phyloP scores from a whole-genome alignment of 495 filamentous ascomycete genomes.

The Hypomontagnella monticulosa region DNA sequence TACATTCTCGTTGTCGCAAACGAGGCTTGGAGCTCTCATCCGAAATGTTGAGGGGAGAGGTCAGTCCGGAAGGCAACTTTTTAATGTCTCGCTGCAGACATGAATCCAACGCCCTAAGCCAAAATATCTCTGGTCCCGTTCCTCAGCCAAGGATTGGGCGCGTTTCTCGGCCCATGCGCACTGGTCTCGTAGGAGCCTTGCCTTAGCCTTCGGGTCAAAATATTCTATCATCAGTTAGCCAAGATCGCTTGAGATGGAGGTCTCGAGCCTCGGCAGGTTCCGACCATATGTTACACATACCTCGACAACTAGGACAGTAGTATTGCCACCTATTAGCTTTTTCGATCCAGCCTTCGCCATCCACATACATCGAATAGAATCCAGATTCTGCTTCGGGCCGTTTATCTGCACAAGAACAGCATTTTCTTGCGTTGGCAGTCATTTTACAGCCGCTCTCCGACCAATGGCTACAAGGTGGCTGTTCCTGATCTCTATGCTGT shows the following conservation, averaged over 20 bases:
- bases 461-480: constrained; percentile 29
- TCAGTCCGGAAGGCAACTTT: constrained; percentile 14
- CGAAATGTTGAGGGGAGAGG: not conserved
- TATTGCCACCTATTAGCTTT: constrained; percentile 27
- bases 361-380: constrained; percentile 25
- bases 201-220: constrained; percentile 22
- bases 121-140: constrained; percentile 20
- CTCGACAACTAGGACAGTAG: constrained; percentile 26
- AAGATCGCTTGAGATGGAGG: not conserved
- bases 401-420: constrained; percentile 28
- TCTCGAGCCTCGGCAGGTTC: no score
- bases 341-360: constrained; percentile 25
- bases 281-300: not conserved
- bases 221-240: constrained; percentile 22
- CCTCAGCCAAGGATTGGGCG: constrained; percentile 25
- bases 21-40: not conserved
- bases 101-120: constrained; percentile 30
- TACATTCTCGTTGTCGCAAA: no score
- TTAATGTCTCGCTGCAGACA: constrained; percentile 10
- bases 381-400: constrained; percentile 20
- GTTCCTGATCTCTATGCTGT: not conserved
- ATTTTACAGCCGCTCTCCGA: constrained; percentile 19
- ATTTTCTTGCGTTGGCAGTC: constrained; percentile 6
- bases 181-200: constrained; percentile 15
- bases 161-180: constrained; percentile 28